These are phyloP conservation scores for Dactylellina parvicollis DNA, from an alignment of 2,329 filamentous ascomycete genomes.

Conservation along the genomic window DNA sequence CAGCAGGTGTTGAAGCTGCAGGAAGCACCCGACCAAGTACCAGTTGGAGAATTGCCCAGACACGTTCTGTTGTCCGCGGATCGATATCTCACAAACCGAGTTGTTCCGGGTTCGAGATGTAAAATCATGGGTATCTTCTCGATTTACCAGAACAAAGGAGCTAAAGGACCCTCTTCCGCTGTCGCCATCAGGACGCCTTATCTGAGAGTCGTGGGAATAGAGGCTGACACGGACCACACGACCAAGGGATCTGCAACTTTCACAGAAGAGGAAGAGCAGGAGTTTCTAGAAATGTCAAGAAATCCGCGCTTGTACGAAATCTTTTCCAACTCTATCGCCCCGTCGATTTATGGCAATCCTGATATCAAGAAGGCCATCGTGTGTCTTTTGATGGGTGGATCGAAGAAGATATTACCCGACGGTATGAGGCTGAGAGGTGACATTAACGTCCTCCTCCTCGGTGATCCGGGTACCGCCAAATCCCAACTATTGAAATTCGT, in stretches of 20 bases:
- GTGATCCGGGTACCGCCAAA: slow-evolving; percentile 97
- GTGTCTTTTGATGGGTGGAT: slow-evolving; percentile 90
- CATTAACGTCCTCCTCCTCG: slow-evolving; percentile 95
- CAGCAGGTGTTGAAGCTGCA: slow-evolving; percentile 98
- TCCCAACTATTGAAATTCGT: slow-evolving; percentile 98
- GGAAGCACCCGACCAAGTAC: slow-evolving; percentile 95
- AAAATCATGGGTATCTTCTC: slow-evolving; percentile 97
- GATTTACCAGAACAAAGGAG: slow-evolving; percentile 92
- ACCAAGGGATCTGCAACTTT: slow-evolving; percentile 85
- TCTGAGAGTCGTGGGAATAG: slow-evolving; percentile 88
- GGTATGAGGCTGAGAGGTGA: slow-evolving; percentile 98
- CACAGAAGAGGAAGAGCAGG: slow-evolving; percentile 94
- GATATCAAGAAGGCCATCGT: slow-evolving; percentile 98
- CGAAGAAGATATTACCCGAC: slow-evolving; percentile 96
- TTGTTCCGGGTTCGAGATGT: slow-evolving; percentile 93
- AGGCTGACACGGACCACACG: slow-evolving; percentile 87
- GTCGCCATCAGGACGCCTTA: slow-evolving; percentile 97
- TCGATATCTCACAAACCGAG: slow-evolving; percentile 91
- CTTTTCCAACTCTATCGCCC: slow-evolving; percentile 91
- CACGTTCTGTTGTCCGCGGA: slow-evolving; percentile 98
- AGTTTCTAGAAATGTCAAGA: slow-evolving; percentile 90
- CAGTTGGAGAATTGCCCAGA: slow-evolving; percentile 91
- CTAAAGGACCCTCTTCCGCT: slow-evolving; percentile 80
- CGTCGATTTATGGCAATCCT: slow-evolving; percentile 93
- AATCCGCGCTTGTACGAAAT: slow-evolving; percentile 90